Conservation (phyloP, 495 filamentous ascomycete genomes). For the Neurospora sp. region DNA sequence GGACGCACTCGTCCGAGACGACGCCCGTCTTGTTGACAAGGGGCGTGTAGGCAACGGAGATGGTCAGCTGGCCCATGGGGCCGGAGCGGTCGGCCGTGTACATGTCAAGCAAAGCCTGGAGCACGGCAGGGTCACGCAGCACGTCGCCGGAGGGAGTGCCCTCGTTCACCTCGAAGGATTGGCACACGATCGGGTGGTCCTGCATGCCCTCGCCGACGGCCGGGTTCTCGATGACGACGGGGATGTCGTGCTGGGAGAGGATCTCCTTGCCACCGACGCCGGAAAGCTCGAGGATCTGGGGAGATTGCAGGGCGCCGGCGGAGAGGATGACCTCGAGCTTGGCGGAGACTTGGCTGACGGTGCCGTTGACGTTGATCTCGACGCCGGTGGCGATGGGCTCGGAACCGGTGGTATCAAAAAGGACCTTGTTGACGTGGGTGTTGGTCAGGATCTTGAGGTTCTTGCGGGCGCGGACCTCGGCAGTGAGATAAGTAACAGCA, state of each 20-base stretch:
- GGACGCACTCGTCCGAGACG: conserved; percentile 15
- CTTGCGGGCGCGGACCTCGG: conserved; percentile 22
- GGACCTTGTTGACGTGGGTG: conserved; percentile 34
- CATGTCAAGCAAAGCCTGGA: conserved; percentile 25
- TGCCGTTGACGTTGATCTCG: conserved; percentile 22
- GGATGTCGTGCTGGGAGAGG: conserved; percentile 53
- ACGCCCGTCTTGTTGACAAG: conserved; percentile 27
- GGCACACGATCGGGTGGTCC: conserved; percentile 33
- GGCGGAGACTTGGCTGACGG: conserved; percentile 16
- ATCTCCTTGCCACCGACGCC: conserved; percentile 63
- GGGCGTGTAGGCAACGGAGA: conserved; percentile 33
- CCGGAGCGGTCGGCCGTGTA: conserved; percentile 22
- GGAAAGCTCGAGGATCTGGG: conserved; percentile 57
- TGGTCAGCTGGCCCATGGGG: conserved; percentile 30
- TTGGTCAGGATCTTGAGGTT: conserved; percentile 40
- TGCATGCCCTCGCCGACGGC: conserved; percentile 63
- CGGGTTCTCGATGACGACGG: conserved; percentile 58
- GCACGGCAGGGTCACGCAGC: conserved; percentile 28
- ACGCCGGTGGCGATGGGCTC: conserved; percentile 25
- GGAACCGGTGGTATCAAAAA: conserved; percentile 11
- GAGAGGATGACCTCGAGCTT: conserved; percentile 45
- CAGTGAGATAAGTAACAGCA: conserved; percentile 26
- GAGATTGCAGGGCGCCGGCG: conserved; percentile 48
- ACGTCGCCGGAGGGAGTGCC: conserved; percentile 31
- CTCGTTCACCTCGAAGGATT: conserved; percentile 33